Evolutionary conservation across 345 rosid species (phyloP).

Genomic region (Viola odorata): DNA sequence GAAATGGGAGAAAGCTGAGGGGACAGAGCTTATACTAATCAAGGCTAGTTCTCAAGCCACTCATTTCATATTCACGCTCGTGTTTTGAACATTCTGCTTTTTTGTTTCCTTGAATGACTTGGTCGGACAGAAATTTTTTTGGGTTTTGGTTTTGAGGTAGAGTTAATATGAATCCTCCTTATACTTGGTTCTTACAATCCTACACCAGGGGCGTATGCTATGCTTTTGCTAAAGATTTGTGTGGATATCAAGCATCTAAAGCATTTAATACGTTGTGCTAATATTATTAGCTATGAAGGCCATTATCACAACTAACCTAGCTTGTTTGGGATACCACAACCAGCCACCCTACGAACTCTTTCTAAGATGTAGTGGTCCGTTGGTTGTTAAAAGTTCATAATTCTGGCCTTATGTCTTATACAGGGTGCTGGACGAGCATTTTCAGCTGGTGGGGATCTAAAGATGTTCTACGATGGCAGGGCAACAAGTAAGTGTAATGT

Average conservation of each 20-base stretch:
- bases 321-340: background rate
- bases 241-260: background rate
- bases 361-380: too few relatives aligned
- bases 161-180: too few relatives aligned
- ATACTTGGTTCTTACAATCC: too few relatives aligned
- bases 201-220: too few relatives aligned
- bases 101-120: too few relatives aligned
- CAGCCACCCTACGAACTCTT: too few relatives aligned
- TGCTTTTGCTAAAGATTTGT: background rate
- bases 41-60: slow-evolving; percentile 40
- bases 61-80: too few relatives aligned
- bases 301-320: too few relatives aligned
- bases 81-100: too few relatives aligned
- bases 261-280: too few relatives aligned
- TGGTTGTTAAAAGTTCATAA: background rate
- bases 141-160: too few relatives aligned
- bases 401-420: background rate
- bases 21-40: slow-evolving; percentile 53
- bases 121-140: too few relatives aligned
- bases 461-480: slow-evolving; percentile 76
- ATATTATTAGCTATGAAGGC: background rate
- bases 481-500: slow-evolving; percentile 49
- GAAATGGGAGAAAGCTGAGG: slow-evolving; percentile 72
- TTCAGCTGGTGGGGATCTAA: slow-evolving; percentile 96
- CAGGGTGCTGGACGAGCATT: slow-evolving; percentile 93